These are phyloP conservation scores for Puya raimondii DNA, from an alignment of 176 grass and related monocot genomes.

Conservation along the genomic window DNA sequence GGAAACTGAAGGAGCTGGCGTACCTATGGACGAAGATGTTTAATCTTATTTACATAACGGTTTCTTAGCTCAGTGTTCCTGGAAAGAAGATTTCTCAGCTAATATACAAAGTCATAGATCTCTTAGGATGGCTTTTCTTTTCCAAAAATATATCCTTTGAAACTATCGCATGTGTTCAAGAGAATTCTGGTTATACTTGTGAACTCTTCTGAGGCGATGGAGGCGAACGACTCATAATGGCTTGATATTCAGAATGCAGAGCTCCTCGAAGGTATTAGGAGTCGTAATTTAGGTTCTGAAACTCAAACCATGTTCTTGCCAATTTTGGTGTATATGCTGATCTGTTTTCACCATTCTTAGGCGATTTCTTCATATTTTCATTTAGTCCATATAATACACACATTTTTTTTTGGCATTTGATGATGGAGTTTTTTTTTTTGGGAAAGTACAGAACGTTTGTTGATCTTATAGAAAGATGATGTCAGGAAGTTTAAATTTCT, in stretches of 20 bases:
- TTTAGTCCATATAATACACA: no score
- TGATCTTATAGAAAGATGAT: no score
- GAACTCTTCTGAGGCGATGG: background rate
- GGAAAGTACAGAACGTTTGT: no score
- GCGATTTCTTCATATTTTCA: no score
- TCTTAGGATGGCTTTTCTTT: background rate
- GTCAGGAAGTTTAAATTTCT: no score
- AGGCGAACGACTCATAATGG: background rate
- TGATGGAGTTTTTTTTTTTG: no score
- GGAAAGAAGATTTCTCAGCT: background rate
- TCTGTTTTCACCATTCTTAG: no score
- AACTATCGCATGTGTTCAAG: background rate
- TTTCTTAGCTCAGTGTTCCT: background rate
- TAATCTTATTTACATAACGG: background rate
- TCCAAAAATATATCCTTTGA: background rate
- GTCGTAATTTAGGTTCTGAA: background rate
- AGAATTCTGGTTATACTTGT: background rate
- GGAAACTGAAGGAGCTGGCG: background rate
- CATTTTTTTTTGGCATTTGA: no score
- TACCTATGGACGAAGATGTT: background rate
- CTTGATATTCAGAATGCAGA: background rate
- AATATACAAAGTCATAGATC: background rate
- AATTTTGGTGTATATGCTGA: background rate
- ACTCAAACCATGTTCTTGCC: background rate
- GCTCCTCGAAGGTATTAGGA: background rate